Conservation (phyloP, 2,329 filamentous ascomycete genomes). For the Venturia effusa region DNA sequence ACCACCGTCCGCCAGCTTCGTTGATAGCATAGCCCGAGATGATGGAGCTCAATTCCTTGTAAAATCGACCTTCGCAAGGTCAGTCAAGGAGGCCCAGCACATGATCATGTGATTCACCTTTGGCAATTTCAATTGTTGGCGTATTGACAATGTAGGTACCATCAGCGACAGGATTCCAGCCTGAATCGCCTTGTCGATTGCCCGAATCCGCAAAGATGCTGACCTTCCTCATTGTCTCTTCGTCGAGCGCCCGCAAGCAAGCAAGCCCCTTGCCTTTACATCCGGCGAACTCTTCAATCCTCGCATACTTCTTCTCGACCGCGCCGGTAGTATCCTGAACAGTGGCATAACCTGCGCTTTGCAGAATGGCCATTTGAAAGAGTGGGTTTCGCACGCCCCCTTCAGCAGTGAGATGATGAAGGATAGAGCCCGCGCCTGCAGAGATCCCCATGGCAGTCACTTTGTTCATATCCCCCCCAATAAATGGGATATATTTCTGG, state of each 20-base stretch:
- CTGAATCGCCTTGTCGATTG: neutral
- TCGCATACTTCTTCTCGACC: constrained; percentile 5
- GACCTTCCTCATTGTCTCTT: neutral
- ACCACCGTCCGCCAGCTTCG: constrained; percentile 3
- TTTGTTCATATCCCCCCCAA: constrained; percentile 36
- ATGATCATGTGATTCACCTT: neutral
- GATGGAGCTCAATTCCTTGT: constrained; percentile 8
- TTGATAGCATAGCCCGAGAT: constrained; percentile 3
- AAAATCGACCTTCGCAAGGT: neutral
- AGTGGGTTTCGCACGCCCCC: constrained; percentile 34
- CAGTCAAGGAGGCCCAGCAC: neutral
- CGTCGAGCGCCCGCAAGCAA: constrained; percentile 5
- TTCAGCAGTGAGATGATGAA: constrained; percentile 39
- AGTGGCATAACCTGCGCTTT: constrained; percentile 16
- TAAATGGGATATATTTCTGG: constrained; percentile 32
- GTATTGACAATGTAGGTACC: constrained; percentile 8
- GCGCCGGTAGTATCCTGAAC: neutral
- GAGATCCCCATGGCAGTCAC: constrained; percentile 43
- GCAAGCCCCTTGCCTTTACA: constrained; percentile 6
- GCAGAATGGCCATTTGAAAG: constrained; percentile 28
- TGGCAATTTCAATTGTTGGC: constrained; percentile 5
- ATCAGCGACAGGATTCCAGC: constrained; percentile 6
- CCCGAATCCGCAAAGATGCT: neutral
- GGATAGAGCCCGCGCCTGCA: constrained; percentile 39
- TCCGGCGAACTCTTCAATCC: constrained; percentile 2